phyloP scores from a whole-genome alignment of 2,329 filamentous ascomycete species.

The Pseudogymnoascus sp. region DNA sequence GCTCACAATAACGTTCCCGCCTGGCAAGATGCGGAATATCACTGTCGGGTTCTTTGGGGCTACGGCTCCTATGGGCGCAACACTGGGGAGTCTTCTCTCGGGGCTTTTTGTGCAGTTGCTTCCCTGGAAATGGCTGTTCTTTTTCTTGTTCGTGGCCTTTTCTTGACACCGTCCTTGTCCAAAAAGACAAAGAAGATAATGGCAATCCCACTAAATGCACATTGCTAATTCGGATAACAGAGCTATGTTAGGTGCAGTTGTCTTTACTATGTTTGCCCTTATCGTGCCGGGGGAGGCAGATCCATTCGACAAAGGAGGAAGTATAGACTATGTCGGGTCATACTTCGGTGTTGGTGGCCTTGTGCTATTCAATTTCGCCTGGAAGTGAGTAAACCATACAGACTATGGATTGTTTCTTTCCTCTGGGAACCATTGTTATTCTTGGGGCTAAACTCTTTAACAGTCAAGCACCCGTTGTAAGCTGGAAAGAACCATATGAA shows the following conservation, averaged over 20 bases:
- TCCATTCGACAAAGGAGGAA: not conserved
- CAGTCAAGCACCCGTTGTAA: conserved; percentile 18
- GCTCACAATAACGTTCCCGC: conserved; percentile 39
- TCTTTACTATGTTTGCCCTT: conserved; percentile 8
- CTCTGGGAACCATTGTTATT: conserved; percentile 1
- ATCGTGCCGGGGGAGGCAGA: conserved; percentile 10
- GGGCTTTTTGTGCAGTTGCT: conserved; percentile 31
- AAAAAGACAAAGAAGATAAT: not conserved
- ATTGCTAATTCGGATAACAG: conserved; percentile 3
- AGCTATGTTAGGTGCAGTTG: not conserved
- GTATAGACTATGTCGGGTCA: not conserved
- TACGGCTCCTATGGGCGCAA: conserved; percentile 37
- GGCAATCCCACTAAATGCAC: conserved; percentile 3
- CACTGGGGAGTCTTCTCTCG: conserved; percentile 34
- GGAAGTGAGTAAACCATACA: not conserved
- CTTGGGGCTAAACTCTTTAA: not conserved
- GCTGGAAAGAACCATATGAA: conserved; percentile 17
- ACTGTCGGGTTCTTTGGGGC: conserved; percentile 40
- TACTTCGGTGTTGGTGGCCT: not conserved
- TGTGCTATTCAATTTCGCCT: not conserved
- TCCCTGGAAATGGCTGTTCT: conserved; percentile 32
- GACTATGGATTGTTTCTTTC: conserved; percentile 7
- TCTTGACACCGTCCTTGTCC: not conserved
- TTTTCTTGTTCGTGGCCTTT: not conserved
- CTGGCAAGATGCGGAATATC: conserved; percentile 38